phyloP scores from a whole-genome alignment of 192 early-diverging fungal genomes.

The Coemansia sp. region DNA sequence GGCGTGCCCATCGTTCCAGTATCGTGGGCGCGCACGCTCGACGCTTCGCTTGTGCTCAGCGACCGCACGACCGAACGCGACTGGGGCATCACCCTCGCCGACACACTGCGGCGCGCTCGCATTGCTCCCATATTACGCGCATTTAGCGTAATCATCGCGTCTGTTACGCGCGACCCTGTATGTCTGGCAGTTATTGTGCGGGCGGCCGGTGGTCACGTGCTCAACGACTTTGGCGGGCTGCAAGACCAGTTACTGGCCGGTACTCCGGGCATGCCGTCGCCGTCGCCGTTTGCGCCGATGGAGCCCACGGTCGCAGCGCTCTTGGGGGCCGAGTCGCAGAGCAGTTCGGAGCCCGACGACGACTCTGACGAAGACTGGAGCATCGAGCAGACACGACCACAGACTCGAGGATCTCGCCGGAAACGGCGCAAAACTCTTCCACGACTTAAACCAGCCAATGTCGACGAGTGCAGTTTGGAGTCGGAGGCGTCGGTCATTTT shows the following conservation, averaged over 20 bases:
- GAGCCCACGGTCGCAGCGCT: background rate
- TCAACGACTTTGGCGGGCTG: conserved; percentile 30
- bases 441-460: conserved; percentile 1
- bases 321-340: background rate
- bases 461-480: background rate
- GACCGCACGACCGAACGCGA: conserved; percentile 33
- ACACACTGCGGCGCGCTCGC: conserved; percentile 20
- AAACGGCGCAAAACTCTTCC: conserved; percentile 16
- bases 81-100: conserved; percentile 27
- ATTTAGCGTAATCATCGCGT: conserved; percentile 8
- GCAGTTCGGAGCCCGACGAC: conserved; percentile 48
- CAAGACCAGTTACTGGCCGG: conserved; percentile 11
- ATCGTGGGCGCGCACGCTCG: conserved; percentile 4
- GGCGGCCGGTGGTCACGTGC: conserved; percentile 31
- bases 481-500: conserved; percentile 29
- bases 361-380: conserved; percentile 48
- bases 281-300: background rate
- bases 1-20: conserved; percentile 31
- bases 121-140: conserved; percentile 1
- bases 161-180: conserved; percentile 9
- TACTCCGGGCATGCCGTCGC: background rate
- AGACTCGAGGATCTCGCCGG: background rate
- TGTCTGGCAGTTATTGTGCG: conserved; percentile 19
- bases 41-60: background rate
- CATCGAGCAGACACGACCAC: background rate